Base-by-base conservation (phyloP, 1,284 basidiomycete genomes). In the Tilletia walkeri region DNA sequence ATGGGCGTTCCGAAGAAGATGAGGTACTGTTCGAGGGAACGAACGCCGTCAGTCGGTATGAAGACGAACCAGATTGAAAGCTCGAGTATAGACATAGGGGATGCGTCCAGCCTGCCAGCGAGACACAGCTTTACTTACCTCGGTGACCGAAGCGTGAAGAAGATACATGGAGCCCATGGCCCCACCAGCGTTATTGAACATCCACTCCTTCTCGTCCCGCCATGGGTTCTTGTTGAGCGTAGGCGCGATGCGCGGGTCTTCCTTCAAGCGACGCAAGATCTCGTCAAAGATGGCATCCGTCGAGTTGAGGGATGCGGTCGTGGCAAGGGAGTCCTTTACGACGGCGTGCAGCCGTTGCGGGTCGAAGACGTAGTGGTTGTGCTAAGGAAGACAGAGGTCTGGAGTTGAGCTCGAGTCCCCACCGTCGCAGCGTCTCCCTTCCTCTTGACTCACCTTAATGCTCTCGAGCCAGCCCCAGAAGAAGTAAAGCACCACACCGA, bases 111-210 rank as follows among this genome's bases (percentile, higher is more conserved):
- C 24, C n/a, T 53, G 7, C 50, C 50, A 53, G 50, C n/a, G 24
- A 30, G 24, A 30, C 50, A 9, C 18, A 1, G 50, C 50, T n/a
- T 2, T 3, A 9, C 68, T 56, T 36, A 73, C 68, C 92, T 81
- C 95, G 89, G 86, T 94, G 93, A 87, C 95, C 84, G 89, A 91
- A 18, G 94, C 93, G 82, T 97, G 95, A 76, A 99, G 92, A 85
- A 98, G 88, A 85, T 93, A 97, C 95, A 99, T 98, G 59, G 90
- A 90, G 59, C 86, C 95, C 95, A 98, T 99, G 0, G 96, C 95
- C 68, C 96, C 95, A 20, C 95, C 95, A 0, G 95, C 95, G 82
- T 99, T 99, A 87, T 91, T 98, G 86, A 96, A 93, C 56, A 98
- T 89, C 95, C 95, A 98, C 81, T 98, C 94, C 30, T 88, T 88